Evolutionary conservation across 768 basidiomycete genomes (phyloP).

Genomic region (Melanogaster broomeanus): DNA sequence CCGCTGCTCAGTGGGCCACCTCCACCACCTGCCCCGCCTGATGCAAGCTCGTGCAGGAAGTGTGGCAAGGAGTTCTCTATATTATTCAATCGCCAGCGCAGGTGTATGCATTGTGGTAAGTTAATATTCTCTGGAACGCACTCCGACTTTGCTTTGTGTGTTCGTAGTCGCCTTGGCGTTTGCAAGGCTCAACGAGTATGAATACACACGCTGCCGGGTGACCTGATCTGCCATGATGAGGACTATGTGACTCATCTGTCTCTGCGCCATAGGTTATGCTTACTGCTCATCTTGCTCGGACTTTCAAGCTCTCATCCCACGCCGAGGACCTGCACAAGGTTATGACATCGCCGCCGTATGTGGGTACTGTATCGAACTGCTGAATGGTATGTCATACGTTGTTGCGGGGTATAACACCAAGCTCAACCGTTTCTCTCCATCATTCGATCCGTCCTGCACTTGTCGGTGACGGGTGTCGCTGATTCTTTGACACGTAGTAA

Average conservation of each 20-base stretch:
- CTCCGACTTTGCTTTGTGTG: neutral
- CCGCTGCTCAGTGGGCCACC: constrained; percentile 74
- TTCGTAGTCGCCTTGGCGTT: neutral
- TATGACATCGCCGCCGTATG: constrained; percentile 71
- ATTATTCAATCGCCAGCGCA: constrained; percentile 61
- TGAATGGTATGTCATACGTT: constrained; percentile 51
- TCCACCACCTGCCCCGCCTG: constrained; percentile 34
- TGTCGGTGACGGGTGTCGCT: no score
- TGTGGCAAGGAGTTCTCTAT: constrained; percentile 75
- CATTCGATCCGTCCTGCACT: neutral
- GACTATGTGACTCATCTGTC: neutral
- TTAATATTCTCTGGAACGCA: constrained; percentile 1
- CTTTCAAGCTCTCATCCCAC: constrained; percentile 79
- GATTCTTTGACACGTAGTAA: constrained; percentile 48
- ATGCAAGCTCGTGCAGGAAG: constrained; percentile 55
- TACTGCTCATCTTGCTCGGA: constrained; percentile 78
- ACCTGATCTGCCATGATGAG: no score
- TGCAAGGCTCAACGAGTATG: neutral
- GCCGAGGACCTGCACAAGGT: constrained; percentile 49
- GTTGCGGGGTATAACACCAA: neutral
- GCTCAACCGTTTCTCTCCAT: constrained; percentile 4
- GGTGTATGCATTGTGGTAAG: constrained; percentile 78
- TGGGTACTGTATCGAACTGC: constrained; percentile 69
- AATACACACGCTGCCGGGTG: no score
- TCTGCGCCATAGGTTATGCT: constrained; percentile 50